Base-by-base conservation (phyloP, 2,329 filamentous ascomycete species). In the Curvularia verruculosa region DNA sequence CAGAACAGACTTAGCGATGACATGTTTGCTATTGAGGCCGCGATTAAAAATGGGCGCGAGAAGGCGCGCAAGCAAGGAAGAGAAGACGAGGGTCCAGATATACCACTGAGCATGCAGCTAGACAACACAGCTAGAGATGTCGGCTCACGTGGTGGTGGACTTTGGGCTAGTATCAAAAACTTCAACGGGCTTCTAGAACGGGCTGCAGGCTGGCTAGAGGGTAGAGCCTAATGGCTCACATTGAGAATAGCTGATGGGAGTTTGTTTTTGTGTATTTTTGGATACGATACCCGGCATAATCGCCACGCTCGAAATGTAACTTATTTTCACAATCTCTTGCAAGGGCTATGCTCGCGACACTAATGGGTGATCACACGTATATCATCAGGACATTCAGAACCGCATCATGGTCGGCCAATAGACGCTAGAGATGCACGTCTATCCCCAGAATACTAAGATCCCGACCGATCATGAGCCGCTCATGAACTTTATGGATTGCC, bases 21-120 rank as follows among this genome's bases (percentile, higher is more conserved):
- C 43, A 60, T 78, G 62, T 75, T 68, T 21, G 74, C 74, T 12
- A 75, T 78, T 10, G 71, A 77, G 50, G 63, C 67, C n/a, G 76
- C 75, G 2, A 66, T 78, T 15, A 64, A 70, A 19, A 69, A 68
- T 6, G 75, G 75, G 5, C 69, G 68, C 44, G 68, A 72, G 39
- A 69, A 59, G 45, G 75, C 74, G 40, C 56, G 58, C 46, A 58
- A 60, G 18, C 65, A 75, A 49, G 65, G 63, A 6, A 63, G 72
- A 48, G 69, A 75, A 45, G 54, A 68, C 8, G 75, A 77, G 48
- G 74, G 72, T 3, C 72, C 72, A 1, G 58, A 72, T 4, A 52
- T 74, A 0, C 69, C 70, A 13, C 45, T 77, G 15, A 71, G 68
- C 37, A 71, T 74, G 67, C 53, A 73, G 39, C 64, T 74, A 6